Evolutionary conservation across 2,329 filamentous ascomycete genomes (phyloP).

Genomic region (Thermoascus crustaceus): DNA sequence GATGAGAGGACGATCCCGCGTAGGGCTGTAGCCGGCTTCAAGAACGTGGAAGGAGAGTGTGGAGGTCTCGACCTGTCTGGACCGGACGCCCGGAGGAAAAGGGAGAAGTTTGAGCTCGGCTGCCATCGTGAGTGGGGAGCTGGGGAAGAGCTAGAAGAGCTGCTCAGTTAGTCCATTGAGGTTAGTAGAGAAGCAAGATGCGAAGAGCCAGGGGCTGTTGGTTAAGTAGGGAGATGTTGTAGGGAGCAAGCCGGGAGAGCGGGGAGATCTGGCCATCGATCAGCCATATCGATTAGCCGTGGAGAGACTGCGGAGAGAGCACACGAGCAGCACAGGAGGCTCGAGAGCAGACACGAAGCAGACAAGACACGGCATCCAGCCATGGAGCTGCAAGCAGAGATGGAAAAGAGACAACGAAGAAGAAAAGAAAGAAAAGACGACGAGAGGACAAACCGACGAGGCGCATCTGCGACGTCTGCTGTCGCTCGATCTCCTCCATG

Average conservation of each 20-base stretch:
- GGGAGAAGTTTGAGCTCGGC: constrained; percentile 37
- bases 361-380: neutral
- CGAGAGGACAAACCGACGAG: too few species aligned
- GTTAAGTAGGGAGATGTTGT: neutral
- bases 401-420: too few species aligned
- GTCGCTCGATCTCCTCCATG: constrained; percentile 1
- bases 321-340: neutral
- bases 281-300: constrained; percentile 10
- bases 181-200: neutral
- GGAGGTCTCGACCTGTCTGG: constrained; percentile 51
- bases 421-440: too few species aligned
- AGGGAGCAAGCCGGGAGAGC: neutral
- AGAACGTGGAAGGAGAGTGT: constrained; percentile 56
- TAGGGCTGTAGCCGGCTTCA: constrained; percentile 41
- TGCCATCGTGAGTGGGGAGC: neutral
- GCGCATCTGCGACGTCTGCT: neutral
- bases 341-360: neutral
- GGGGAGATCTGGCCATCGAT: constrained; percentile 2
- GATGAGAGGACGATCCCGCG: constrained; percentile 44
- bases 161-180: neutral
- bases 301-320: neutral
- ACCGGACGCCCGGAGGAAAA: constrained; percentile 48
- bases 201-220: neutral
- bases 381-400: too few species aligned
- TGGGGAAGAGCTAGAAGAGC: neutral